phyloP scores from a whole-genome alignment of 2,329 filamentous ascomycete genomes.

The Harringtonia lauricola region DNA sequence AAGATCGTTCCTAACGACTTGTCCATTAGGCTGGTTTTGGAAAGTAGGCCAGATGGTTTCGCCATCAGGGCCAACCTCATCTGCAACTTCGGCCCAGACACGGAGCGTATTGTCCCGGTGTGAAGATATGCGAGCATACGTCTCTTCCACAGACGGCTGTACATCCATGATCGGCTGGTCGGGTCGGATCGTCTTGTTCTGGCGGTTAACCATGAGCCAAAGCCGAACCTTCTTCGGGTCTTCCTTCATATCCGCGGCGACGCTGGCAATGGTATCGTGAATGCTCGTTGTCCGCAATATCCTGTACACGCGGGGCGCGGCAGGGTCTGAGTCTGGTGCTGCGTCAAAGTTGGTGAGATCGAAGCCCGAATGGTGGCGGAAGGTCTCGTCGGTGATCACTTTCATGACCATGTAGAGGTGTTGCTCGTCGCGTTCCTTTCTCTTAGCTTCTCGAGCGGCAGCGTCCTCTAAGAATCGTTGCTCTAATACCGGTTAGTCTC shows the following conservation, averaged over 20 bases:
- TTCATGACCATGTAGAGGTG: conserved; percentile 84
- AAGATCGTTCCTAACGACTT: conserved; percentile 45
- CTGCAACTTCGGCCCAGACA: conserved; percentile 75
- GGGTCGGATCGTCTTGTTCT: conserved; percentile 91
- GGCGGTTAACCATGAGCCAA: conserved; percentile 97
- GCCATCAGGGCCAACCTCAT: conserved; percentile 55
- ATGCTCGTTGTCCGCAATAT: conserved; percentile 67
- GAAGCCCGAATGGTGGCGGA: conserved; percentile 69
- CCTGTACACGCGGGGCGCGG: conserved; percentile 62
- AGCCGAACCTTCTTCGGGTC: conserved; percentile 64
- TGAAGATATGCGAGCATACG: conserved; percentile 38
- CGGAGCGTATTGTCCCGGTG: conserved; percentile 63
- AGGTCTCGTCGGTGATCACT: conserved; percentile 72
- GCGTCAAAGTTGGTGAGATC: conserved; percentile 66
- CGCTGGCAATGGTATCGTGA: conserved; percentile 57
- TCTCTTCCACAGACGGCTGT: conserved; percentile 67
- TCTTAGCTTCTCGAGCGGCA: conserved; percentile 60
- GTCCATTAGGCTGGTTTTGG: conserved; percentile 43
- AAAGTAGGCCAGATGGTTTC: conserved; percentile 61
- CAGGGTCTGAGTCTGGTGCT: conserved; percentile 42
- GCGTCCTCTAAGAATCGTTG: conserved; percentile 73
- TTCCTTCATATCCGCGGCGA: conserved; percentile 59
- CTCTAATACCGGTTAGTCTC: conserved; percentile 30
- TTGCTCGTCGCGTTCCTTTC: conserved; percentile 85
- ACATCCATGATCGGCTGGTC: conserved; percentile 76